Conservation (phyloP, 768 basidiomycete species). For the Clathrus columnatus region DNA sequence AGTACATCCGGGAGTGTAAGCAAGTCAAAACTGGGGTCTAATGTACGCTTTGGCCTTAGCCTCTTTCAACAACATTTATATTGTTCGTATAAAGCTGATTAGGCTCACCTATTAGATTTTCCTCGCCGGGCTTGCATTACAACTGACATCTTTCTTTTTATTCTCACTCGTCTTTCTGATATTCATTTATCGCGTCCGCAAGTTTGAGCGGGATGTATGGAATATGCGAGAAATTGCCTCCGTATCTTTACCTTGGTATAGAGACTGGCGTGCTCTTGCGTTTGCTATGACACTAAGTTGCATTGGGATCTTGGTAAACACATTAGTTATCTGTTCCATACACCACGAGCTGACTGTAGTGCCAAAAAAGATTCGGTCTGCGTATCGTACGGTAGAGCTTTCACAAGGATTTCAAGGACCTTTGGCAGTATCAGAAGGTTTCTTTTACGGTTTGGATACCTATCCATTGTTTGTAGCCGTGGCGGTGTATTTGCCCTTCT, state of each 20-base stretch:
- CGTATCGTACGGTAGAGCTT: conserved; percentile 40
- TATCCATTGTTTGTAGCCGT: conserved; percentile 58
- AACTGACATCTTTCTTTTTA: conserved; percentile 42
- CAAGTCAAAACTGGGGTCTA: conserved; percentile 23
- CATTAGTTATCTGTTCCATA: neutral
- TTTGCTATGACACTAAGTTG: conserved; percentile 45
- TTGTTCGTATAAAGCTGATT: neutral
- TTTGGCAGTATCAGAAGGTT: conserved; percentile 47
- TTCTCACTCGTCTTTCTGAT: conserved; percentile 40
- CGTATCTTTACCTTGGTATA: conserved; percentile 15
- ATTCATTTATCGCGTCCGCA: conserved; percentile 43
- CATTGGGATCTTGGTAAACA: conserved; percentile 51
- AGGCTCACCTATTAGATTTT: conserved; percentile 34
- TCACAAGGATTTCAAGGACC: conserved; percentile 53
- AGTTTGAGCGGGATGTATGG: conserved; percentile 33
- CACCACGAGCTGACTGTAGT: neutral
- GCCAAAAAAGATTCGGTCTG: conserved; percentile 22
- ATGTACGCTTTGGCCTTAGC: conserved; percentile 21
- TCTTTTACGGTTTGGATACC: conserved; percentile 62
- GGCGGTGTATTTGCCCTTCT: conserved; percentile 46
- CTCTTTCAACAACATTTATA: neutral
- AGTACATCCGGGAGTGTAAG: conserved; percentile 6
- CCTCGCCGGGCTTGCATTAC: conserved; percentile 46
- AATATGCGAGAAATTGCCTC: neutral
- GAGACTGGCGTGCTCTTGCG: conserved; percentile 53